A percentile compares a stretch with the other conserved stretches of the same genome.
These are phyloP conservation scores for Podospora appendiculata DNA, from an alignment of 495 filamentous ascomycete species.

Conservation along the genomic window DNA sequence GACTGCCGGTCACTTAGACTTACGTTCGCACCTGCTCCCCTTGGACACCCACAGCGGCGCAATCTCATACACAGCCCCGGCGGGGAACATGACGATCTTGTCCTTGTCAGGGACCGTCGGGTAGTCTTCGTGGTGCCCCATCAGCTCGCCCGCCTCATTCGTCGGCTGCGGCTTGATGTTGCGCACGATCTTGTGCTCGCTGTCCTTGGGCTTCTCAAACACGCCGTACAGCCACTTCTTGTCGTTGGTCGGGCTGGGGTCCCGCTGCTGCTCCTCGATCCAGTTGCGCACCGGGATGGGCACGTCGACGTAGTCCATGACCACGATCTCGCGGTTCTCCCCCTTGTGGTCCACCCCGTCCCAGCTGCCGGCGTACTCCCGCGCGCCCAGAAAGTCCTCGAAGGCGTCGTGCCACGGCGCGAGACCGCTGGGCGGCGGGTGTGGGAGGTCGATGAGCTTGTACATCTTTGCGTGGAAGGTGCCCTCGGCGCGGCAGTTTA, in stretches of 20 bases:
- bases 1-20: slow-evolving; percentile 8
- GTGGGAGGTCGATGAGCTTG: slow-evolving; percentile 18
- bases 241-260: slow-evolving; percentile 4
- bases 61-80: slow-evolving; percentile 23
- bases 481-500: slow-evolving; percentile 16
- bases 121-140: not conserved
- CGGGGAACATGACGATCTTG: slow-evolving; percentile 28
- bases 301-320: slow-evolving; percentile 28
- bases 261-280: slow-evolving; percentile 25
- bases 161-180: slow-evolving; percentile 9
- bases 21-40: slow-evolving; percentile 25
- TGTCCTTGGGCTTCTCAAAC: slow-evolving; percentile 20
- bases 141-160: not conserved
- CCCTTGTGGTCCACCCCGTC: slow-evolving; percentile 29
- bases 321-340: slow-evolving; percentile 20
- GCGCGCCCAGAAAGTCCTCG: slow-evolving; percentile 12
- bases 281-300: slow-evolving; percentile 16
- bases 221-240: slow-evolving; percentile 21
- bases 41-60: slow-evolving; percentile 24
- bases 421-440: slow-evolving; percentile 13
- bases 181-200: slow-evolving; percentile 8
- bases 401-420: slow-evolving; percentile 19
- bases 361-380: slow-evolving; percentile 21
- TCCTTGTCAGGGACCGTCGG: slow-evolving; percentile 13
- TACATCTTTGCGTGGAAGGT: slow-evolving; percentile 23